Evolutionary conservation across 2,329 filamentous ascomycete species (phyloP), one percentile per base, ranked within the genome.

Genomic region (Zymoseptoria tritici): DNA sequence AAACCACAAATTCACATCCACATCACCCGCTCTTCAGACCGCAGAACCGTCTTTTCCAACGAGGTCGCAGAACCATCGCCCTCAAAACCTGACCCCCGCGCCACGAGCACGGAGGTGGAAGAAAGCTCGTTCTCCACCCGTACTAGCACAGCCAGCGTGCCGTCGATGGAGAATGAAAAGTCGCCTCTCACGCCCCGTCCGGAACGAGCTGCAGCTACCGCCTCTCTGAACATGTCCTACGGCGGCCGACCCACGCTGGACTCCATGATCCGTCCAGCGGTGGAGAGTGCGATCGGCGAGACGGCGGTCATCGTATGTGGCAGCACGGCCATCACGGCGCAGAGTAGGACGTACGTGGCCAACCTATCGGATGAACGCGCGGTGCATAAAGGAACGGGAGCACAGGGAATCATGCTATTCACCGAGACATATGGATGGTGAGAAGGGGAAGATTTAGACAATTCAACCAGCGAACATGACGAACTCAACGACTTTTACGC

Each of bases 361-460:
- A 75, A 68, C 8, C 65, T 87, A 50, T 85, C 83, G 64, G 84
- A 88, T 69, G 85, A 88, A 71, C 76, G 85, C 29, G 85, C 83
- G 3, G 83, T 87, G 51, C 84, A 87, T 65, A 87, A 87, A 70
- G 85, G 85, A 2, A 87, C 82, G 0, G 84, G 84, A 0, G 85
- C 85, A 13, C 84, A 87, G 69, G 85, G 85, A 0, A 81, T 87
- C 26, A 85, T 81, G 68, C 69, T 85, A 31, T 82, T 85, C 72
- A 79, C 79, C 0, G 84, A 86, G 70, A 78, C 76, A 19, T 86
- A 85, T 72, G 80, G 78, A 3, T 84, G 68, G 69, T 72, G 55
- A 59, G 29, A 29, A 29, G 7, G 26, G 26, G 4, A 29, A 29
- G 26, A 4, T 1, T 0, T 9, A 29, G 26, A 2, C 2, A 29